Conservation (phyloP, 1,284 basidiomycete species). For the Stygiomarasmius scandens region DNA sequence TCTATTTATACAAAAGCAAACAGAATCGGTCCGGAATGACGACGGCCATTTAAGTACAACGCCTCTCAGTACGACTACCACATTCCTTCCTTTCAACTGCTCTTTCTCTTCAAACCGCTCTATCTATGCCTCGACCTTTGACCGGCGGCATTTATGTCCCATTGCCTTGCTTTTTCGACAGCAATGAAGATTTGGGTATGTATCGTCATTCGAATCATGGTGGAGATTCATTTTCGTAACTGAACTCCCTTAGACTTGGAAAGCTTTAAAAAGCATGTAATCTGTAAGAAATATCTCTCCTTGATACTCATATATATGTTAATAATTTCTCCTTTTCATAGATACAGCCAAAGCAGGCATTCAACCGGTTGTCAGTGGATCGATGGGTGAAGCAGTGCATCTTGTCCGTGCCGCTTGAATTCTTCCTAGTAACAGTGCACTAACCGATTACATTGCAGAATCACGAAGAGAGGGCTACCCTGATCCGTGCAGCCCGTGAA, state of each 20-base stretch:
- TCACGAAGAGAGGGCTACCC: slow-evolving; percentile 11
- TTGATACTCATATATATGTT: not conserved
- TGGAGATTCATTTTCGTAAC: not conserved
- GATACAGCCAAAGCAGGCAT: slow-evolving; percentile 14
- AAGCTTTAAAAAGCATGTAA: slow-evolving; percentile 13
- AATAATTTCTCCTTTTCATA: not conserved
- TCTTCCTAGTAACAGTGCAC: not conserved
- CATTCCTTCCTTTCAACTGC: no score
- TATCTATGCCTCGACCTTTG: slow-evolving; percentile 4
- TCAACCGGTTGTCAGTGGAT: slow-evolving; percentile 12
- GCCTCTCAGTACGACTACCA: no score
- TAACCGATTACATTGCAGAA: not conserved
- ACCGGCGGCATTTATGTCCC: slow-evolving; percentile 10
- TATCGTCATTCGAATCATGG: not conserved
- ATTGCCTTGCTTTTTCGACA: slow-evolving; percentile 11
- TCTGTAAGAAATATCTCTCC: slow-evolving; percentile 1
- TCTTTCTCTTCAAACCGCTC: no score
- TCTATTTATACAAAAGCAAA: no score
- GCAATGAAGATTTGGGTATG: slow-evolving; percentile 12
- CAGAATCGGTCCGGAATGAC: no score
- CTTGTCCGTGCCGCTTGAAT: slow-evolving; percentile 1
- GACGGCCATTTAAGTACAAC: no score
- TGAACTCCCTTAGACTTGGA: slow-evolving; percentile 1
- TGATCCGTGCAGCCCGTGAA: slow-evolving; percentile 14
- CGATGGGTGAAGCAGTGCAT: slow-evolving; percentile 17